Conservation (phyloP, 495 filamentous ascomycete genomes). For the Daldinia decipiens region DNA sequence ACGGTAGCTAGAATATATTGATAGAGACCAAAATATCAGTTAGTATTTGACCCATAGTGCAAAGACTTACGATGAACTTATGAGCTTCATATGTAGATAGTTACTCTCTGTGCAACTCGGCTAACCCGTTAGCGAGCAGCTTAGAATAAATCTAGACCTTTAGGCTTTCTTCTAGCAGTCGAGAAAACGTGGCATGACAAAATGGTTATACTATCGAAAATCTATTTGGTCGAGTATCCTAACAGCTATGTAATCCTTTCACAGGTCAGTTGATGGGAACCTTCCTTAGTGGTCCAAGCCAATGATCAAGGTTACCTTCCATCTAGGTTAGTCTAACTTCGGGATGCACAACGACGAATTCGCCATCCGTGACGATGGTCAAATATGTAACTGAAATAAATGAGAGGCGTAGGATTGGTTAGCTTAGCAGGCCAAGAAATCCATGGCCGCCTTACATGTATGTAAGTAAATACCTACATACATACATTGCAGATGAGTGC, state of each 20-base stretch:
- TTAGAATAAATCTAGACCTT: constrained; percentile 16
- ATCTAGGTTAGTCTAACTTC: constrained; percentile 40
- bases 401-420: constrained; percentile 29
- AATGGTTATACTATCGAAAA: constrained; percentile 15
- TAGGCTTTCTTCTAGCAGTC: constrained; percentile 16
- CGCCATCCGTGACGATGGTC: constrained; percentile 25
- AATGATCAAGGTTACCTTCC: constrained; percentile 35
- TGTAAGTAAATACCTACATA: background rate
- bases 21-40: background rate
- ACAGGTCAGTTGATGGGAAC: constrained; percentile 22
- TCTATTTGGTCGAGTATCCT: constrained; percentile 23
- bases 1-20: background rate
- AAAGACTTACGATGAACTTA: background rate
- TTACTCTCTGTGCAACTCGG: constrained; percentile 24
- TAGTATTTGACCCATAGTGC: too few relatives aligned
- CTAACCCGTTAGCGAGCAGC: constrained; percentile 11
- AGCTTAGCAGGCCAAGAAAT: constrained; percentile 29
- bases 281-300: constrained; percentile 16
- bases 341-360: constrained; percentile 33
- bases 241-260: background rate
- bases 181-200: constrained; percentile 39
- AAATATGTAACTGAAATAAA: constrained; percentile 28
- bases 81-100: constrained; percentile 22
- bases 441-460: constrained; percentile 2
- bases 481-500: constrained; percentile 4